Percentiles rank a stretch among this genome's conserved stretches.
phyloP scores from a whole-genome alignment of 2,329 filamentous ascomycete genomes.

The Diplodia seriata region DNA sequence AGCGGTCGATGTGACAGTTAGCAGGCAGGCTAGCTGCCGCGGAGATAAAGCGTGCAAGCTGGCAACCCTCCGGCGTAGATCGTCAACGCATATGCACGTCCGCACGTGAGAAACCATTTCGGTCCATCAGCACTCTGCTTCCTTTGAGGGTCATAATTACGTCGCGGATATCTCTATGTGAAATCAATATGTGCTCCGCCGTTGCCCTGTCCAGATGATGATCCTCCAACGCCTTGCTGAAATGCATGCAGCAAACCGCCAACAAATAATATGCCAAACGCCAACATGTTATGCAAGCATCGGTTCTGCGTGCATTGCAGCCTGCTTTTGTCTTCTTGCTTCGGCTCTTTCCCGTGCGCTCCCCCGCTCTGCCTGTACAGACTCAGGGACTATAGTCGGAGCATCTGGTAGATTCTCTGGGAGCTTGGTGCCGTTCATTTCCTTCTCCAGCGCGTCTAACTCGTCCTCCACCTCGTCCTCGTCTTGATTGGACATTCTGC shows the following conservation, averaged over 20 bases:
- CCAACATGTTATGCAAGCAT: constrained; percentile 44
- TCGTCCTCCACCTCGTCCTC: constrained; percentile 99
- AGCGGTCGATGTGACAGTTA: background rate
- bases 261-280: background rate
- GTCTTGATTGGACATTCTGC: constrained; percentile 89
- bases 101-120: background rate
- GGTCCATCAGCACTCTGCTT: background rate
- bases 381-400: constrained; percentile 44
- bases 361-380: constrained; percentile 39
- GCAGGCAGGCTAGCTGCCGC: background rate
- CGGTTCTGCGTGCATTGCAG: constrained; percentile 42
- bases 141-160: background rate
- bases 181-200: constrained; percentile 9
- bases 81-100: constrained; percentile 12
- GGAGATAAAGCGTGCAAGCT: constrained; percentile 1
- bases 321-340: constrained; percentile 44
- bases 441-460: constrained; percentile 77
- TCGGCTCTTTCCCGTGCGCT: constrained; percentile 44
- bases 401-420: constrained; percentile 52
- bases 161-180: constrained; percentile 28
- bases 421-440: constrained; percentile 57
- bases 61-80: background rate
- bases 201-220: background rate
- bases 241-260: constrained; percentile 32
- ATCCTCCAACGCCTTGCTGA: constrained; percentile 30